Base-by-base conservation (phyloP, 768 basidiomycete species). In the Mycena indigotica region DNA sequence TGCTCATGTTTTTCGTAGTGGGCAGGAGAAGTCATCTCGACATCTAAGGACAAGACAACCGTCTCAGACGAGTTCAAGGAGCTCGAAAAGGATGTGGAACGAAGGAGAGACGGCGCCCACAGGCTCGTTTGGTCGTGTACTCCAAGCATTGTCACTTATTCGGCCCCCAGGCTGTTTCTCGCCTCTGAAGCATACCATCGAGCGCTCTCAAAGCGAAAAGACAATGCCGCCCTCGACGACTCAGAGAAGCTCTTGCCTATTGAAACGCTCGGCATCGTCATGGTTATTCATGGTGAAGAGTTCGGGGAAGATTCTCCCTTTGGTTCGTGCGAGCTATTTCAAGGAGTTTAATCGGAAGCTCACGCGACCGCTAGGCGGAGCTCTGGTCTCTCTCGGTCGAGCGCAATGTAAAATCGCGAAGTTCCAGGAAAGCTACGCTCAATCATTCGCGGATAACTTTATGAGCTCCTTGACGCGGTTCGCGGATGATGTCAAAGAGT, bases 401-500 rank as follows among this genome's bases (percentile, higher is more conserved):
- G 91, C 91, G 1, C 89, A 93, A 67, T 93, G 90, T 75, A 89
- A 88, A 68, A 75, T 93, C 23, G 93, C 95, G 8, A 86, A 85
- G 16, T 77, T 93, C 15, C 95, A 97, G 70, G 93, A 95, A 65
- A 83, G 87, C 0, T 93, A 84, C 66, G 87, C 88, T 0, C 70
- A 87, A 55, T 83, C 84, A 5, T 81, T 96, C 55, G 82, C 80
- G 29, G 91, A 91, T 65, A 86, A 86, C 4, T 94, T 89, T 66
- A 69, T 95, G 24, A 65, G 79, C 0, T 85, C 89, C 2, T 76
- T 94, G 52, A 80, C 86, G 60, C 78, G 72, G 40, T 86, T 87
- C 50, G 77, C 77, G 16, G 88, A 85, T 8, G 87, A 90, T 26
- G 87, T 96, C 67, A 91, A 87, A 67, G 93, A 94, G 54, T 95